Percentiles rank a stretch among this genome's conserved stretches.
Conservation (phyloP, 139 green algal genomes). For the Desmodesmus armatus region DNA sequence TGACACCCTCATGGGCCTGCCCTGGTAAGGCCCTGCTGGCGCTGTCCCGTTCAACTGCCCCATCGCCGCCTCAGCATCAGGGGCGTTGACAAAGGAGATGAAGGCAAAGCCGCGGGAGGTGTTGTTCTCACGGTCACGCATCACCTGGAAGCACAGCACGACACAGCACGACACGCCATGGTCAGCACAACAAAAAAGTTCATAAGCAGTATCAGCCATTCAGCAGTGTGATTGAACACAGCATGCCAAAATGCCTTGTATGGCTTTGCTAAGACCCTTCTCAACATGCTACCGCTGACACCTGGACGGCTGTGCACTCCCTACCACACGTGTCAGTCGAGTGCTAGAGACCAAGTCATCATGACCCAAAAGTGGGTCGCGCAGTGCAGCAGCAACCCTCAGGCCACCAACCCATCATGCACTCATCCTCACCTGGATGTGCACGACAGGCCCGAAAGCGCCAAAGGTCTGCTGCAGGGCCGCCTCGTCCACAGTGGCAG, state of each 20-base stretch:
- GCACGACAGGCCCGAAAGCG: slow-evolving; percentile 58
- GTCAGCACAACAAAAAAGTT: neutral
- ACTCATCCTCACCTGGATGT: slow-evolving; percentile 58
- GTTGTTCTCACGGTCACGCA: slow-evolving; percentile 67
- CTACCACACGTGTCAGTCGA: neutral
- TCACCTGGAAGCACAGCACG: slow-evolving; percentile 65
- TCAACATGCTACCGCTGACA: neutral
- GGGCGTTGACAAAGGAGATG: slow-evolving; percentile 62
- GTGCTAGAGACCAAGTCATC: neutral
- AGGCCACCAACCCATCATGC: neutral
- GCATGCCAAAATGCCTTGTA: neutral
- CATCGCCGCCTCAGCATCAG: slow-evolving; percentile 61
- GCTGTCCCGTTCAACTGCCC: slow-evolving; percentile 59
- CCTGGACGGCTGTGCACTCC: neutral
- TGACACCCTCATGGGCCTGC: slow-evolving; percentile 52
- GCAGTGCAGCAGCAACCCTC: neutral
- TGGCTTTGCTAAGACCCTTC: neutral
- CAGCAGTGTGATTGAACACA: neutral
- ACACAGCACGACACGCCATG: neutral
- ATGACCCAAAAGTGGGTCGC: neutral
- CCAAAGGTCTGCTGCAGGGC: slow-evolving; percentile 58
- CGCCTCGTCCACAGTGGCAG: slow-evolving; percentile 64
- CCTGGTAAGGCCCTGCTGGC: slow-evolving; percentile 48
- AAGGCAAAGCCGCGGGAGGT: slow-evolving; percentile 77
- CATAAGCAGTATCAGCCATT: neutral